These are phyloP conservation scores for Cupressus sempervirens DNA, from an alignment of 75 land plant genomes.

Conservation along the genomic window DNA sequence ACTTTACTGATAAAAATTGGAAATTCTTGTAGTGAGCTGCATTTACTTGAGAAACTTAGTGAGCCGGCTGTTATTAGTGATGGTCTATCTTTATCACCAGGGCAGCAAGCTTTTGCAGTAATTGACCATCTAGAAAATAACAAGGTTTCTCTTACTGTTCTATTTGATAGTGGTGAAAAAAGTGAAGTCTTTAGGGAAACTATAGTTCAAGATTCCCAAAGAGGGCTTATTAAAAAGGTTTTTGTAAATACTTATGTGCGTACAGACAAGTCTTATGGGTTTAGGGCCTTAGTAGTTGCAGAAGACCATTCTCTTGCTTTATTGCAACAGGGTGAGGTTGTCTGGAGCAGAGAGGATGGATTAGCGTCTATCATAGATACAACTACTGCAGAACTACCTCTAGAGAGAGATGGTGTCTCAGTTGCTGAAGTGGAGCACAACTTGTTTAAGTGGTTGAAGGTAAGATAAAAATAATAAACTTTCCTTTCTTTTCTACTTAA, in stretches of 20 bases:
- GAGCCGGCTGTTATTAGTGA: constrained; percentile 52
- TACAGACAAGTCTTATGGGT: constrained; percentile 85
- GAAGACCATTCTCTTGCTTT: constrained; percentile 86
- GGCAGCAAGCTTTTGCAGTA: constrained; percentile 60
- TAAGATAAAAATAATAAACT: constrained; percentile 9
- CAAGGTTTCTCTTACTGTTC: constrained; percentile 43
- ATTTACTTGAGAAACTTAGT: constrained; percentile 35
- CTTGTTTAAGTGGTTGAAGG: constrained; percentile 93
- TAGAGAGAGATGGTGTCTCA: constrained; percentile 83
- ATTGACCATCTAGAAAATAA: constrained; percentile 38
- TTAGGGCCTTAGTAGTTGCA: constrained; percentile 84
- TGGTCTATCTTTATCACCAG: constrained; percentile 51
- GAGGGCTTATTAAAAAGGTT: constrained; percentile 65
- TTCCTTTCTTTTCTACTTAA: neutral
- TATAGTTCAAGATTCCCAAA: constrained; percentile 55
- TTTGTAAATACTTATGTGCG: constrained; percentile 77
- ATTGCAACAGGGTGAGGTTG: constrained; percentile 90
- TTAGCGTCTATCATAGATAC: constrained; percentile 86
- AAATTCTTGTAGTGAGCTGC: constrained; percentile 29
- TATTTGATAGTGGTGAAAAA: constrained; percentile 31
- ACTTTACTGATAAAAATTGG: constrained; percentile 46
- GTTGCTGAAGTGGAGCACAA: constrained; percentile 89
- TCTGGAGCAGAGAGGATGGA: constrained; percentile 97
- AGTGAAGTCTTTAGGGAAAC: constrained; percentile 51
- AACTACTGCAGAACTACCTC: constrained; percentile 74